A percentile compares a stretch with the other conserved stretches of the same genome.
Evolutionary conservation across 495 filamentous ascomycete genomes (phyloP).

Genomic region (Daldinia grandis): DNA sequence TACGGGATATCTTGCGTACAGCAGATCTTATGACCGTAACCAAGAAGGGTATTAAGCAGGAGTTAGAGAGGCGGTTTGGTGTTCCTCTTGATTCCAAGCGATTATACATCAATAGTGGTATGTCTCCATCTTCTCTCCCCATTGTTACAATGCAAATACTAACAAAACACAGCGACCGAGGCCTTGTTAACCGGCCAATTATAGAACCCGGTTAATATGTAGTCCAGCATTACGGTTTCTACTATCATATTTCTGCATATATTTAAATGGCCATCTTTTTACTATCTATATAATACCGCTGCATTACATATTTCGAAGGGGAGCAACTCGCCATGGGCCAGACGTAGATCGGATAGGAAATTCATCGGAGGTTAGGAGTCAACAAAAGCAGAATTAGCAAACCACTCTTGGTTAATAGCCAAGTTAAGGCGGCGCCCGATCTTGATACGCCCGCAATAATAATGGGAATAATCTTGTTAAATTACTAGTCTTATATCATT

Average conservation of each 20-base stretch:
- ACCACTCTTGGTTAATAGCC: slow-evolving; percentile 11
- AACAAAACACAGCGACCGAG: slow-evolving; percentile 69
- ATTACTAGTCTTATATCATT: background rate
- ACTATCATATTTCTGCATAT: slow-evolving; percentile 32
- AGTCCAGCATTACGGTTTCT: slow-evolving; percentile 7
- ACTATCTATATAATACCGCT: slow-evolving; percentile 32
- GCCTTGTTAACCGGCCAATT: slow-evolving; percentile 76
- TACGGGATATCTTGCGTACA: slow-evolving; percentile 87
- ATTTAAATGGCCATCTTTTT: slow-evolving; percentile 31
- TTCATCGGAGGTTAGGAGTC: slow-evolving; percentile 20
- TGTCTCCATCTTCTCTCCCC: slow-evolving; percentile 45
- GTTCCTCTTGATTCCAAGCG: slow-evolving; percentile 80
- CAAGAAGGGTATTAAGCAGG: slow-evolving; percentile 96
- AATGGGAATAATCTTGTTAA: slow-evolving; percentile 29
- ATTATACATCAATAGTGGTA: slow-evolving; percentile 94
- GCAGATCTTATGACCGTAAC: slow-evolving; percentile 97
- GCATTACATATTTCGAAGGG: slow-evolving; percentile 29
- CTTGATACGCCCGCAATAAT: slow-evolving; percentile 18
- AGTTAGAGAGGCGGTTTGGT: slow-evolving; percentile 89
- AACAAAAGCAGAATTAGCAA: slow-evolving; percentile 20
- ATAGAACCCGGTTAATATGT: slow-evolving; percentile 45
- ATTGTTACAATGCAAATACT: slow-evolving; percentile 38
- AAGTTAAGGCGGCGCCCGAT: slow-evolving; percentile 16
- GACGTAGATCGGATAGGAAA: slow-evolving; percentile 20
- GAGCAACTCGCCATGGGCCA: slow-evolving; percentile 25